Base-by-base conservation (phyloP, 257 asterid genomes). In the Capsicum pubescens region DNA sequence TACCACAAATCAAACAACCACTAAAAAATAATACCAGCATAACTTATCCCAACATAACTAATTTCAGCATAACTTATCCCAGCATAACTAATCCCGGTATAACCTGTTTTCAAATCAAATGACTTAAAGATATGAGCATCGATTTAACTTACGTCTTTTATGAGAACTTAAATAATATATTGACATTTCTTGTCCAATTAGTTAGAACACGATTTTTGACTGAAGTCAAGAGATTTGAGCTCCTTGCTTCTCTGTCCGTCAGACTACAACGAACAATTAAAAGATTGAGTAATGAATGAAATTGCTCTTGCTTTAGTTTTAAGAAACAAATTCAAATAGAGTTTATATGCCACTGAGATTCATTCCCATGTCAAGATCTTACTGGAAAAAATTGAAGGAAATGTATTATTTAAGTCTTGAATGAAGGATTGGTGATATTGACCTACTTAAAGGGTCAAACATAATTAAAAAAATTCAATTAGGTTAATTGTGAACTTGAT, bases 191-290 rank as follows among this genome's bases (percentile, higher is more conserved):
- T 42, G 19, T 3, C 35, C 15, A 2, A 42, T 15, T 36, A 68
- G 52, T 32, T 66, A 32, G 50, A 68, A 8, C 19, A 42, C 1
- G 12, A 50, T 8, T 78, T 19, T 84, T 16, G 8, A n/a, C 16
- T 21, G 26, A 46, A 32, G n/a, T 70, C 79, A 84, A 77, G 83
- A 63, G 50, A 59, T 54, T 16, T 42, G 78, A 42, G 32, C 1
- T 70, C 56, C 78, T 70, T 70, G 56, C 78, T 16, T 35, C 35
- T 70, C 78, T 16, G 15, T 39, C 78, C 46, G 42, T 44, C 35
- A 70, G 0, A 70, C 56, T 42, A 70, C 16, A 16, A 56, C 2
- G 8, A 42, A 16, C 56, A 42, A 17, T 70, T 17, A 17, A 44
- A 42, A 70, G 32, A 69, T 15, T 9, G 55, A 70, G 56, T 0